Evolutionary conservation across 345 rosid genomes (phyloP).

Genomic region (Populus tremula): DNA sequence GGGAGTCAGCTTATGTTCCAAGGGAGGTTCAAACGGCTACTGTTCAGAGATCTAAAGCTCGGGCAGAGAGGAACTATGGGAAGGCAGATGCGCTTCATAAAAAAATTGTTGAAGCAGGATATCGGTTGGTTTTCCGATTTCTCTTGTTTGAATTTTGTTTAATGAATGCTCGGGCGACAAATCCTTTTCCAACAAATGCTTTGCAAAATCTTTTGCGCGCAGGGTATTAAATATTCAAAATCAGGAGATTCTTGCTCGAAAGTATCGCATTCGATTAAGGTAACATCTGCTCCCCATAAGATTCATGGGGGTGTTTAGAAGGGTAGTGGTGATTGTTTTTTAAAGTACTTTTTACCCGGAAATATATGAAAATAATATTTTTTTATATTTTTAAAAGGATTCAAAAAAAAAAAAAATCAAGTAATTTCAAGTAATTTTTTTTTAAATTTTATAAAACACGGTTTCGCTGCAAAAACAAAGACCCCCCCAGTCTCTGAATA

Average conservation of each 20-base stretch:
- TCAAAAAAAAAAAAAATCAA: no score
- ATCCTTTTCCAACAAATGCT: not conserved
- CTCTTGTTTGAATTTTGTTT: not conserved
- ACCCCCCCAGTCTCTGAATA: no score
- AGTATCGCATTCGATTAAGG: conserved; percentile 73
- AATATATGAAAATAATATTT: no score
- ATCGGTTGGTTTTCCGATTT: conserved; percentile 42
- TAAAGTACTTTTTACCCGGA: no score
- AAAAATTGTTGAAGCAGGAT: conserved; percentile 61
- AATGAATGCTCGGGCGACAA: not conserved
- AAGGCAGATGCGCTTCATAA: conserved; percentile 62
- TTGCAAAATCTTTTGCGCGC: not conserved
- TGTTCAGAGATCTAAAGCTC: conserved; percentile 54
- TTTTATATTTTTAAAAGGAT: no score
- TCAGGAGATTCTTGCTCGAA: conserved; percentile 66
- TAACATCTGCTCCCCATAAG: conserved; percentile 14
- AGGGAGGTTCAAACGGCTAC: conserved; percentile 54
- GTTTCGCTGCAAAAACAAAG: no score
- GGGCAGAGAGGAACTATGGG: conserved; percentile 50
- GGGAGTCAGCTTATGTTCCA: conserved; percentile 64
- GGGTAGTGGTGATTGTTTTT: no score
- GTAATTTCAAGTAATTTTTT: no score
- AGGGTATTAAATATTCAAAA: conserved; percentile 47
- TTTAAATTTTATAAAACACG: no score
- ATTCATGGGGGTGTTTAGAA: no score